Base-by-base conservation (phyloP, 1,139 yeast species). In the Kurtzmaniella natalensis region DNA sequence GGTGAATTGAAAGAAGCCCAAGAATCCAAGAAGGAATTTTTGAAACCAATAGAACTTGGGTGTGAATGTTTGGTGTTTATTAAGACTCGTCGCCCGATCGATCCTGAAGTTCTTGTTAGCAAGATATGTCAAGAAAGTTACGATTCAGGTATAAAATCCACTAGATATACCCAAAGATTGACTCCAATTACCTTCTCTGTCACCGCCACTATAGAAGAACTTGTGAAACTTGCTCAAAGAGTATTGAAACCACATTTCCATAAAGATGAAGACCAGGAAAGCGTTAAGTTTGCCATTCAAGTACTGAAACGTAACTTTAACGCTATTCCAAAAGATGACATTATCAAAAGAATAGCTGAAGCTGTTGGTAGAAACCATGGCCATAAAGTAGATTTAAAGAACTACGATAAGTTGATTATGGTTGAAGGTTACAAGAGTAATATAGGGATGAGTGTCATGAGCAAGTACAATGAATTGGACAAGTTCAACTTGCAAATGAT, bases 61-160 rank as follows among this genome's bases (percentile, higher is more conserved):
- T 82, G 94, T 51, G 96, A 87, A 54, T 92, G 98, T 59, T 70
- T 82, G 30, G 72, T 88, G 2, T 92, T 92, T 54, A 76, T 88
- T 46, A 83, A 94, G 48, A 76, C 89, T 1, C 74, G 83, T 46
- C 72, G 64, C 43, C 95, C 96, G 0, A 70, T 89, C 9, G 77
- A 76, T 22, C 96, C 97, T 0, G 94, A 79, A 29, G 57, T 67
- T 4, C 70, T 92, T 37, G 88, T 86, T 3, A 64, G 67, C 30
- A 61, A 64, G 19, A 56, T 89, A 1, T 84, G 95, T 51, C 50
- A 69, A 30, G 88, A 84, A 32, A 66, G 82, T 15, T 54, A 57
- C 29, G 70, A 67, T 10, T 64, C 75, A 1, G 70, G 59, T 40
- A 57, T 43, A 22, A 85, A 77, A 55, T 73, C 69, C 43, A 84